Conservation (phyloP, 768 basidiomycete species). For the Tricholoma furcatifolium region DNA sequence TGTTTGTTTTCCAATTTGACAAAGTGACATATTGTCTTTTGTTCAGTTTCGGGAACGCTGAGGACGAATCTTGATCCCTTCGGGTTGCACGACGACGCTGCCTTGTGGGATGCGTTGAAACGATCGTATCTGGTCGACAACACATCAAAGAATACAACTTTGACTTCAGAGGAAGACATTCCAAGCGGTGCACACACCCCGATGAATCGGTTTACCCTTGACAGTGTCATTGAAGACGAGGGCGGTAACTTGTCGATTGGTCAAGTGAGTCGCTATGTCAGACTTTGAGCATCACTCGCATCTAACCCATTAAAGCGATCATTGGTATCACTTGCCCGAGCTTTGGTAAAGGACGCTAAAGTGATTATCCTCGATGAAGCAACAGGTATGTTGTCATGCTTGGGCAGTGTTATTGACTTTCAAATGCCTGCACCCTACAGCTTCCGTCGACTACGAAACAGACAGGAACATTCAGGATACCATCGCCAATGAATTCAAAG, state of each 20-base stretch:
- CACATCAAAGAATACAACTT: conserved; percentile 28
- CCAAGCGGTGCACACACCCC: conserved; percentile 42
- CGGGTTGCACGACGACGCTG: conserved; percentile 72
- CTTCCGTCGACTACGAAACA: conserved; percentile 88
- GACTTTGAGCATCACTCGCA: background rate
- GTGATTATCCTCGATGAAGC: conserved; percentile 91
- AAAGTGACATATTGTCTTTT: conserved; percentile 10
- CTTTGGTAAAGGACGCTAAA: conserved; percentile 81
- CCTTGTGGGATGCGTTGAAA: conserved; percentile 85
- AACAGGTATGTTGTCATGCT: conserved; percentile 41
- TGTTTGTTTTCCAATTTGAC: background rate
- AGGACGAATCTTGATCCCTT: conserved; percentile 92
- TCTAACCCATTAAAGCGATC: conserved; percentile 51
- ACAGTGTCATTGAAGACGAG: conserved; percentile 83
- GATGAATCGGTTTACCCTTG: conserved; percentile 74
- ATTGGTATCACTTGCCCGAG: conserved; percentile 84
- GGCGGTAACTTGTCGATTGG: conserved; percentile 83
- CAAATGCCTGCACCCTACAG: conserved; percentile 28
- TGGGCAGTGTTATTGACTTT: background rate
- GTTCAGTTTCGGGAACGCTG: conserved; percentile 68
- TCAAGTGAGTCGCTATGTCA: conserved; percentile 32
- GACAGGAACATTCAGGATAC: conserved; percentile 91
- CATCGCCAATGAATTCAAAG: conserved; percentile 78
- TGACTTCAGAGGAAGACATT: conserved; percentile 29
- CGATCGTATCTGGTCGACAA: conserved; percentile 80